Evolutionary conservation across 177 flowering plant species (phyloP).

Genomic region (Vitis hybrid): DNA sequence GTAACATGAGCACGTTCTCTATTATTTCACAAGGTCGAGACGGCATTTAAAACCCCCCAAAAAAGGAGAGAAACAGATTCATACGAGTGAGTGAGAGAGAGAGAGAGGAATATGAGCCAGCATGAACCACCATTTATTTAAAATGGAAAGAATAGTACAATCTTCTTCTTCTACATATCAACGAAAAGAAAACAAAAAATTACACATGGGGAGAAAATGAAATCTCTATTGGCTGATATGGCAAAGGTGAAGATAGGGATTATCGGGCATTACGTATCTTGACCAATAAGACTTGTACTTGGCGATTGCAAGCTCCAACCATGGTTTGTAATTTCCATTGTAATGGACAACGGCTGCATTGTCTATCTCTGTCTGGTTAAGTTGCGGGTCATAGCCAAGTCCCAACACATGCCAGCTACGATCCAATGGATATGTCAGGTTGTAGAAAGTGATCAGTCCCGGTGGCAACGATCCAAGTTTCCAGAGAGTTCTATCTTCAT

Average conservation of each 20-base stretch:
- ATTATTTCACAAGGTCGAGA: background rate
- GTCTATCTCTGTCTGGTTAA: conserved; percentile 80
- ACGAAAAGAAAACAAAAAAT: background rate
- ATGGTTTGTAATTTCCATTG: conserved; percentile 97
- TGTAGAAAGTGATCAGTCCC: conserved; percentile 93
- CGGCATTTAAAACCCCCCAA: no score
- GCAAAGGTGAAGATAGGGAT: conserved; percentile 75
- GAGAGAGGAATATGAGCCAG: no score
- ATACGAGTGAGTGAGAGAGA: no score
- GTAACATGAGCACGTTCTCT: background rate
- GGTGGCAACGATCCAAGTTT: conserved; percentile 97
- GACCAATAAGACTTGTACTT: conserved; percentile 92
- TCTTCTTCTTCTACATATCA: background rate
- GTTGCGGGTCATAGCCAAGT: conserved; percentile 95
- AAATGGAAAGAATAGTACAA: background rate
- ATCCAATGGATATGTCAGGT: conserved; percentile 81
- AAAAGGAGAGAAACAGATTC: no score
- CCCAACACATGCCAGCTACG: conserved; percentile 94
- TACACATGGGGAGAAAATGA: background rate
- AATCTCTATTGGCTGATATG: conserved; percentile 35
- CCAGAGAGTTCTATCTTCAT: conserved; percentile 94
- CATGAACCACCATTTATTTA: no score
- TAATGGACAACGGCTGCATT: conserved; percentile 92
- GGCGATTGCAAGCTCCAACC: conserved; percentile 84
- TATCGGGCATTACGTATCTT: conserved; percentile 64